Base-by-base conservation (phyloP, 306 rosid species). In the Rubus idaeus region DNA sequence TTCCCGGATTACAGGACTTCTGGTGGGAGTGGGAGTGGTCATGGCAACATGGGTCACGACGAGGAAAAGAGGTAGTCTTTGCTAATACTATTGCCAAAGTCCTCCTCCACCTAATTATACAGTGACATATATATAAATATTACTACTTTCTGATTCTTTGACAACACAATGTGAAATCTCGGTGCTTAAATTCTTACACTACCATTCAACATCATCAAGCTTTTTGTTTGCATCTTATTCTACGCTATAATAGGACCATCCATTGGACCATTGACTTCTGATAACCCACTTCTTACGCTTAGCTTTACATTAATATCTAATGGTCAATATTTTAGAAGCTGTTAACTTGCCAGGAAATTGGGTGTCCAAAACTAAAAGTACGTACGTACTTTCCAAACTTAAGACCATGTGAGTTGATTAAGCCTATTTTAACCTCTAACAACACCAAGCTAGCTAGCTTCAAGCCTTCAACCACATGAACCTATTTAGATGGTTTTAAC, bases 1-100 rank as follows among this genome's bases (percentile, higher is more conserved):
- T 89, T 84, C 82, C 97, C 98, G 40, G 86, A 87, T 39, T 95
- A 95, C 89, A 83, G 78, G 81, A 85, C 86, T 14, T 56, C 80
- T 75, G 70, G 77, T 23, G 81, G 51, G 10, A 81, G 74, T 37
- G 23, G 60, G 66, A 16, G 75, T 9, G 66, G 57, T 21, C 75
- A 53, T 23, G 65, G 65, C 35, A 78, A 61, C 78, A 53, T 52
- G 21, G 72, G 30, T 30, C 68, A 62, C 8, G 88, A 82, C 1
- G 80, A 86, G 3, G 89, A 88, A 72, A 87, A 86, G 77, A 90
- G 98, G 98, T 92, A 84, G 0, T 10, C 8, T 7, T 63, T 14
- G 12, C 67, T 5, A 62, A 14, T 77, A 23, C 23, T 17, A 21
- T 40, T 26, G 55, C 8, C 21, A 8, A 78, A 61, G 20, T 49